Evolutionary conservation across 345 rosid species (phyloP), one percentile per base, ranked within the genome.

Genomic region (Kandelia obovata): DNA sequence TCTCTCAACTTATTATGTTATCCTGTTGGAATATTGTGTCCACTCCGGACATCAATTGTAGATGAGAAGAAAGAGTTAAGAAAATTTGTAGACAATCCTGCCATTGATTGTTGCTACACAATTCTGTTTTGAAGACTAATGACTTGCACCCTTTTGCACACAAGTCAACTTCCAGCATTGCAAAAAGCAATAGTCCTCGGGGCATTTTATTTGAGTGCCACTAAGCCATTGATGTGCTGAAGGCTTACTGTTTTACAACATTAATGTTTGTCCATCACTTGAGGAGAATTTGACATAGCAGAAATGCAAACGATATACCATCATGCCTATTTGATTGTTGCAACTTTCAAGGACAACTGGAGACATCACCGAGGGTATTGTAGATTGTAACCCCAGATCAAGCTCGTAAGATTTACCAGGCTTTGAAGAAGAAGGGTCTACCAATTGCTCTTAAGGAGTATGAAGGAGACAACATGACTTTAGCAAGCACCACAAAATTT

Each of bases 391-490:
- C 92, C 10, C 96, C 96, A 0, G 93, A 85, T 59, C 99, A 92
- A 82, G 93, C 99, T 69, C 89, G 92, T 68, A 86, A 78, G 81
- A 88, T 95, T 66, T 86, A 90, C 85, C 47, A 51, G 66, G 96
- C 99, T 52, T 53, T 92, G 77, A 95, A 88, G 82, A 81, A 79
- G 52, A 95, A 95, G 68, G 91, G 96, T 74, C 75, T 95, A 66
- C 96, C 97, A 25, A 96, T 92, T 81, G 97, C 96, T 32, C 96
- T 90, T 34, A 89, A 90, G 64, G 96, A 89, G 83, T 89, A 95
- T 6, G 97, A 95, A 75, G 97, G 96, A 53, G 97, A 94, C 96
- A 90, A 37, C 97, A 92, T 37, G 99, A 97, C 67, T 95, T 95
- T 69, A 91, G 97, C 68, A 95, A 91, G 93, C 96, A 58, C 39